A percentile compares a stretch with the other conserved stretches of the same genome.
These are phyloP conservation scores for Thalia dealbata DNA, from an alignment of 176 grass and related monocot species.

Conservation along the genomic window DNA sequence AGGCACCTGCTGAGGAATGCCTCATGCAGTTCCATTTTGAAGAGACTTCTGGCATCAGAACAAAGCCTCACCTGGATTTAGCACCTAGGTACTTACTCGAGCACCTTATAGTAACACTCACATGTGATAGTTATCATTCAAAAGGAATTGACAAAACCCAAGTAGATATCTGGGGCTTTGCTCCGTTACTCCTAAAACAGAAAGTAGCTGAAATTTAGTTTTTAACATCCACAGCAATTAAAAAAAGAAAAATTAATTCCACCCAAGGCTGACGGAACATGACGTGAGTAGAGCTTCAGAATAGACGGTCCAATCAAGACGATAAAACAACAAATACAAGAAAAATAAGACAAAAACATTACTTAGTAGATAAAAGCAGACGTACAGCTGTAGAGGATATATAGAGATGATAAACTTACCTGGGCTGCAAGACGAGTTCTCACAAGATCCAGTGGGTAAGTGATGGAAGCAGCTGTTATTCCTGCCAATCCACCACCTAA, in stretches of 20 bases:
- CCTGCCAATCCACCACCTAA: conserved; percentile 78
- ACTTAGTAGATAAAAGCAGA: not conserved
- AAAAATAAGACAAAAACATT: not conserved
- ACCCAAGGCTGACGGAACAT: not conserved
- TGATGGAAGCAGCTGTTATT: conserved; percentile 82
- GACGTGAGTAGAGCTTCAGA: not conserved
- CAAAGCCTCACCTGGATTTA: too few relatives aligned
- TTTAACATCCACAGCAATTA: too few relatives aligned
- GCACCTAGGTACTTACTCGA: too few relatives aligned
- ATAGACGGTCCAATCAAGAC: not conserved
- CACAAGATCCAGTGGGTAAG: conserved; percentile 80
- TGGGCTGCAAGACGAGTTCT: conserved; percentile 84
- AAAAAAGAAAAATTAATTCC: not conserved
- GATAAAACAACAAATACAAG: not conserved
- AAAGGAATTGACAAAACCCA: not conserved
- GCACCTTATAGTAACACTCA: too few relatives aligned
- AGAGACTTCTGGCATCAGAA: too few relatives aligned
- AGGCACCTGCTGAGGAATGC: too few relatives aligned
- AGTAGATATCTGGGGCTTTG: too few relatives aligned
- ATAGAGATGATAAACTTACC: conserved; percentile 31
- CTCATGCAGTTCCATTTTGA: too few relatives aligned
- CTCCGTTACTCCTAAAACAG: too few relatives aligned
- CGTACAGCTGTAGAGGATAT: not conserved
- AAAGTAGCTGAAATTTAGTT: too few relatives aligned
- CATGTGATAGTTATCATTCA: not conserved